These are phyloP conservation scores for Lepidopterella palustris DNA, from an alignment of 495 filamentous ascomycete species.

Conservation along the genomic window DNA sequence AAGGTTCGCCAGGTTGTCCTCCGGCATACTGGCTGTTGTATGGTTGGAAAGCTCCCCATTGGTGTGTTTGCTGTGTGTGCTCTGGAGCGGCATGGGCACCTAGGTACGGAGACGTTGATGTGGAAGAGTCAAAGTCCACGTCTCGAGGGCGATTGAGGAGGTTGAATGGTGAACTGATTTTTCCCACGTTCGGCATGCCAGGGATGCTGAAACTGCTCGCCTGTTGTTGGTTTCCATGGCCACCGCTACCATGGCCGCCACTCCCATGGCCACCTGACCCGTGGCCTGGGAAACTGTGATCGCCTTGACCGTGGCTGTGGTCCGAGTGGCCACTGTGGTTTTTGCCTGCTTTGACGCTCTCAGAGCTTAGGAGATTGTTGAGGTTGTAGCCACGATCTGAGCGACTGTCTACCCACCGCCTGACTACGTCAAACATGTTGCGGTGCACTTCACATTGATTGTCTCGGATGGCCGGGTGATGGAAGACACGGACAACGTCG, in stretches of 20 bases:
- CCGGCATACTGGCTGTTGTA: conserved; percentile 22
- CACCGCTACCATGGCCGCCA: conserved; percentile 21
- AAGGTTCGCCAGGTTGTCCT: conserved; percentile 5
- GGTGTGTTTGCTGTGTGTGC: conserved; percentile 1
- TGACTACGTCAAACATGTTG: conserved; percentile 78
- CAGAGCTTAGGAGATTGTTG: conserved; percentile 63
- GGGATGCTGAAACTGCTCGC: neutral
- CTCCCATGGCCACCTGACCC: conserved; percentile 10
- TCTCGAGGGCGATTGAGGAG: neutral
- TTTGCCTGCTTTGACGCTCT: conserved; percentile 70
- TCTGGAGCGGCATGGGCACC: neutral
- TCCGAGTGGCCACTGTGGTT: conserved; percentile 52
- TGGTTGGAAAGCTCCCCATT: conserved; percentile 21
- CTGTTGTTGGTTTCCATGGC: neutral
- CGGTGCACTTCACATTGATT: conserved; percentile 67
- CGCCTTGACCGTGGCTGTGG: conserved; percentile 23
- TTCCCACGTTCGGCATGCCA: neutral
- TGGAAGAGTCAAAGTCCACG: neutral
- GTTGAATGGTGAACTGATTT: neutral
- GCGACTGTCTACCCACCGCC: conserved; percentile 64
- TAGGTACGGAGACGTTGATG: too few relatives aligned
- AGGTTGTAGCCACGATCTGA: conserved; percentile 57
- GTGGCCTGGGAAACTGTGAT: neutral
- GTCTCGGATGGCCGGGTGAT: conserved; percentile 77
- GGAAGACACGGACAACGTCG: conserved; percentile 73